These are phyloP conservation scores for Scheffersomyces insectosa DNA, from an alignment of 1,139 yeast species.

Conservation along the genomic window DNA sequence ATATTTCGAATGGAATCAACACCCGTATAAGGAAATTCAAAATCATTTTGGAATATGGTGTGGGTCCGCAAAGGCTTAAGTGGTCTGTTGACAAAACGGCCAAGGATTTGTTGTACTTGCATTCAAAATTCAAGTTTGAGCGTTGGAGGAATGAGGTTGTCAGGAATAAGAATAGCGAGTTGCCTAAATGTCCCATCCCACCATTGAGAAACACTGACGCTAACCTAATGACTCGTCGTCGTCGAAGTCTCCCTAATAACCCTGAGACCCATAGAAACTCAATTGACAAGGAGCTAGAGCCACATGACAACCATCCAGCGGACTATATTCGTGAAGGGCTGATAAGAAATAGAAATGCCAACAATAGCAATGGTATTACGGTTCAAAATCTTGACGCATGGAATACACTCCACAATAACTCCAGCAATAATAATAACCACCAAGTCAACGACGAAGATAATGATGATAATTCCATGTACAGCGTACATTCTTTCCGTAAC, in stretches of 20 bases:
- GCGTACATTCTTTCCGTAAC: slow-evolving; percentile 22
- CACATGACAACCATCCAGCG: too few relatives aligned
- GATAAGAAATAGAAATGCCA: slow-evolving; percentile 1
- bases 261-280: background rate
- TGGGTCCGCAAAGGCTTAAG: slow-evolving; percentile 72
- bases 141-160: slow-evolving; percentile 37
- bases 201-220: slow-evolving; percentile 15
- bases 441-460: slow-evolving; percentile 3
- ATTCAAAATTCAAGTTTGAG: slow-evolving; percentile 61
- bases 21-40: slow-evolving; percentile 58
- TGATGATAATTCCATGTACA: slow-evolving; percentile 18
- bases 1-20: slow-evolving; percentile 40
- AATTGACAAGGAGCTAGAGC: background rate
- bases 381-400: background rate
- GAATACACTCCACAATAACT: slow-evolving; percentile 8
- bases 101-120: slow-evolving; percentile 69
- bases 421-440: background rate
- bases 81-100: slow-evolving; percentile 81
- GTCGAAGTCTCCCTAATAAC: background rate
- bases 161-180: slow-evolving; percentile 29
- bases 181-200: slow-evolving; percentile 45
- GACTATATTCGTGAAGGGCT: too few relatives aligned
- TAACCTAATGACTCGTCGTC: slow-evolving; percentile 9
- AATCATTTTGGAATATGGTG: slow-evolving; percentile 84
- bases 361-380: background rate